A percentile compares a stretch with the other conserved stretches of the same genome.
Evolutionary conservation across 2,329 filamentous ascomycete genomes (phyloP).

Genomic region (Claviceps maximensis): DNA sequence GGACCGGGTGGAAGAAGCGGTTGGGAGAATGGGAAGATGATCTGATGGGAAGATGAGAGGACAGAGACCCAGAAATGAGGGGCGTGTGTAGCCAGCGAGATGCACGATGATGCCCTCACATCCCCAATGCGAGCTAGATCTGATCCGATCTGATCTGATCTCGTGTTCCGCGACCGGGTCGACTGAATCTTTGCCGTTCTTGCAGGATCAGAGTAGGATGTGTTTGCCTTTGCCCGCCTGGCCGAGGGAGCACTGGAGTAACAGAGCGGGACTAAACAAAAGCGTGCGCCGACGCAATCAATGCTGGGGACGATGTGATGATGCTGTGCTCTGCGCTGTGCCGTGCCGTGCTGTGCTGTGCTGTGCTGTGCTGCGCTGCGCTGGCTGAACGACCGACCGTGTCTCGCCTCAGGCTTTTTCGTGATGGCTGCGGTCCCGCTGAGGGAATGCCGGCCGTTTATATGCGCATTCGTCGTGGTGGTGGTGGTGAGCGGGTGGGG

Average conservation of each 20-base stretch:
- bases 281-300: neutral
- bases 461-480: conserved; percentile 23
- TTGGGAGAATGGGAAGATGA: too few relatives aligned
- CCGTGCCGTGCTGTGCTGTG: too few relatives aligned
- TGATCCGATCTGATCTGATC: neutral
- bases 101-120: conserved; percentile 4
- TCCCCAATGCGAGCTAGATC: conserved; percentile 1
- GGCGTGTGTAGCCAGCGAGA: conserved; percentile 1
- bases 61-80: neutral
- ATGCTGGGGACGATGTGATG: neutral
- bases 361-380: too few relatives aligned
- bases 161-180: neutral
- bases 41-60: neutral
- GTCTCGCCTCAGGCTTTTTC: neutral
- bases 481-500: conserved; percentile 1
- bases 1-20: too few relatives aligned
- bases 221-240: neutral
- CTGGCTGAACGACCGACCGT: neutral
- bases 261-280: neutral
- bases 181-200: neutral
- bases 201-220: neutral
- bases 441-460: conserved; percentile 35
- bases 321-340: neutral
- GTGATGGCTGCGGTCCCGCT: neutral
- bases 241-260: neutral